phyloP scores from a whole-genome alignment of 169 alveolate species.

The Cryptosporidium meleagridis region DNA sequence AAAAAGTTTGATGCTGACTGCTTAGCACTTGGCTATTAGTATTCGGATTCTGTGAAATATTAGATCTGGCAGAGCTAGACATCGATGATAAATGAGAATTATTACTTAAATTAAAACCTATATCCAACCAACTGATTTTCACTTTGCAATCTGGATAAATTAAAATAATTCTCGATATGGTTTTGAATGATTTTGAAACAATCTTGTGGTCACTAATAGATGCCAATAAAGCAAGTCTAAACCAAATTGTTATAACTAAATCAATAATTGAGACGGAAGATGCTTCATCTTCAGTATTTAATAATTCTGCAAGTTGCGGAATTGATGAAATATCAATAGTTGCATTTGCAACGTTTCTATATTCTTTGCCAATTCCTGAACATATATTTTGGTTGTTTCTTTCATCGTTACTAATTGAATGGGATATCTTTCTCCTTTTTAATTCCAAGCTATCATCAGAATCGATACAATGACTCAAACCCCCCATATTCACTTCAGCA shows the following conservation, averaged over 20 bases:
- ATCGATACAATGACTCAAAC: neutral
- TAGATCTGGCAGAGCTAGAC: neutral
- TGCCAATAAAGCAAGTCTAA: slow-evolving; percentile 50
- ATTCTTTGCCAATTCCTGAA: neutral
- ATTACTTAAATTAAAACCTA: slow-evolving; percentile 19
- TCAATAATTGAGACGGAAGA: slow-evolving; percentile 10
- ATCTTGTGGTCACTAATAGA: slow-evolving; percentile 49
- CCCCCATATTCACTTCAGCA: neutral
- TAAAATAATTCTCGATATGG: slow-evolving; percentile 13
- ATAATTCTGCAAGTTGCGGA: slow-evolving; percentile 14
- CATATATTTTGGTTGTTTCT: neutral
- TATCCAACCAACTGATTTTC: slow-evolving; percentile 50
- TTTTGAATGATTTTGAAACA: slow-evolving; percentile 33
- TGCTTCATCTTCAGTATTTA: neutral
- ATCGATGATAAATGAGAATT: neutral
- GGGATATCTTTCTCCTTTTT: slow-evolving; percentile 30
- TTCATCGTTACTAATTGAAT: neutral
- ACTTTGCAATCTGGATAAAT: slow-evolving; percentile 9
- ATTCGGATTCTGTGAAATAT: slow-evolving; percentile 8
- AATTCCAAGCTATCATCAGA: neutral
- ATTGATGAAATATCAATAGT: slow-evolving; percentile 56
- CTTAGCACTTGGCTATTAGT: neutral
- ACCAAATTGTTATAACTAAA: slow-evolving; percentile 45
- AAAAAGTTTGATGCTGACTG: slow-evolving; percentile 2
- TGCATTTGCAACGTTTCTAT: neutral